A percentile compares a stretch with the other conserved stretches of the same genome.
Conservation (phyloP, 192 early-diverging fungal species). For the Podila minutissima region DNA sequence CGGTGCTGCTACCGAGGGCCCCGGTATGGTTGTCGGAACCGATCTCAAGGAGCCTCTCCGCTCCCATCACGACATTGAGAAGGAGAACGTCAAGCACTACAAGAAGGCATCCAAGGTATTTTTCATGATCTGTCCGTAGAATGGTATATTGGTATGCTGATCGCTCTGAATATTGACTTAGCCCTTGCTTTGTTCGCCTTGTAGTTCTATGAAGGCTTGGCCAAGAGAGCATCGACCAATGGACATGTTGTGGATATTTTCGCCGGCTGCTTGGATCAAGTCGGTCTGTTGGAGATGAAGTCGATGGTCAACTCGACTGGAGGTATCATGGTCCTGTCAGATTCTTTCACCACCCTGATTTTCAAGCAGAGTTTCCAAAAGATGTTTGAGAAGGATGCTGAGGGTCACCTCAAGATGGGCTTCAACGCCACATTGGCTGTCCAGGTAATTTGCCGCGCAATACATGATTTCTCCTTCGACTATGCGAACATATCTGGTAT, state of each 20-base stretch:
- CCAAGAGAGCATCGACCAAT: slow-evolving; percentile 86
- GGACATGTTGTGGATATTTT: slow-evolving; percentile 97
- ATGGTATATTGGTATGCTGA: no score
- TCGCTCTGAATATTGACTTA: neutral
- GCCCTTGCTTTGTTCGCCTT: neutral
- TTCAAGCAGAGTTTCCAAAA: slow-evolving; percentile 99
- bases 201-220: slow-evolving; percentile 91
- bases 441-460: slow-evolving; percentile 61
- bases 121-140: no score
- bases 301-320: slow-evolving; percentile 87
- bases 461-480: no score
- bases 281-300: slow-evolving; percentile 98
- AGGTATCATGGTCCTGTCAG: slow-evolving; percentile 94
- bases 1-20: slow-evolving; percentile 94
- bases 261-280: slow-evolving; percentile 97
- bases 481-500: neutral
- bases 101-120: slow-evolving; percentile 90
- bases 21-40: slow-evolving; percentile 92
- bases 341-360: slow-evolving; percentile 94
- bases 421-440: slow-evolving; percentile 99
- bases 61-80: slow-evolving; percentile 98
- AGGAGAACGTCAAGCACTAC: slow-evolving; percentile 91
- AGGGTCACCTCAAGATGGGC: slow-evolving; percentile 92
- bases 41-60: slow-evolving; percentile 95
- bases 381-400: slow-evolving; percentile 90